Base-by-base conservation (phyloP, 768 basidiomycete species). In the Boletus insuetus region DNA sequence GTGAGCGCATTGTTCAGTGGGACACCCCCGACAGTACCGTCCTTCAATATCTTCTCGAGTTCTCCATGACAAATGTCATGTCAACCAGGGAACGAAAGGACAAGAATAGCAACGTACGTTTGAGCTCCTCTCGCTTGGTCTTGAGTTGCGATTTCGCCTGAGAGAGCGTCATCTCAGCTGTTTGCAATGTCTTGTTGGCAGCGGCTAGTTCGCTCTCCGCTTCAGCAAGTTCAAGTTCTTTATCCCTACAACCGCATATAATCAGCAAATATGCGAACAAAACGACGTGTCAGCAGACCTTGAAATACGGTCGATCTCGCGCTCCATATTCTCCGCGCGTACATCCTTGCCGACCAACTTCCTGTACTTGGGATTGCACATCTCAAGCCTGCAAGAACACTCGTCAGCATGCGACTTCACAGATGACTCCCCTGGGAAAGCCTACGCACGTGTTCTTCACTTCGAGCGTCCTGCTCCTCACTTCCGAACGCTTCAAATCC, bases 401-500 rank as follows among this genome's bases (percentile, higher is more conserved):
- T 19, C 51, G 20, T 62, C 22, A 58, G 49, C 11, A 55, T n/a
- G 37, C 26, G 16, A 45, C 31, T 19, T 14, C 2, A 31, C 14
- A 35, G 3, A 13, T 34, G 32, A 24, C 24, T 24, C 24, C 24
- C 24, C 6, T 13, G 4, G 4, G 20, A 46, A 38, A n/a, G 29
- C 16, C 10, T 9, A 75, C 87, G 54, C 56, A 94, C 91, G 79
- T 84, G 50, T 79, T 84, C 58, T 81, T 75, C 14, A 94, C 77
- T 39, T 94, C 90, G 16, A 74, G 74, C 43, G 75, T 74, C 72
- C 89, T 91, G 52, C 73, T 78, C 67, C 78, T 82, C 42, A 85
- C 68, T 59, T 94, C 91, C 1, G 75, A 75, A 55, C 85, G 77
- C 65, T 91, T 89, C 58, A 96, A 64, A 39, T 87, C 83, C 49